A percentile compares a stretch with the other conserved stretches of the same genome.
These are phyloP conservation scores for Alopecurus myosuroides DNA, from an alignment of 176 grass and related monocot genomes.

Conservation along the genomic window DNA sequence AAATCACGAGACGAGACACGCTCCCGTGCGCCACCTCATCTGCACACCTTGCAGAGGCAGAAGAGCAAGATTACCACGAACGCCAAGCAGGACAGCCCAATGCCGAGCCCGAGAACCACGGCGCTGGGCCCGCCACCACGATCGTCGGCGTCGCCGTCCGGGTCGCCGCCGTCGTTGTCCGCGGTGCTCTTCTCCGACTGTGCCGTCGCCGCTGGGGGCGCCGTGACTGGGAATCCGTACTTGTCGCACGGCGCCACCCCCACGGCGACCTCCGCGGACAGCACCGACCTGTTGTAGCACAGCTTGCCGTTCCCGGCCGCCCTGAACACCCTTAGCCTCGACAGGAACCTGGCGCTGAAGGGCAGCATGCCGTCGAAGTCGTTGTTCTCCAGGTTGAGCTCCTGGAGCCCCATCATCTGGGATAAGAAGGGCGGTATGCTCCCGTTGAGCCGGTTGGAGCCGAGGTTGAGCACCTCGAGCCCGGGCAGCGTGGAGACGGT, in stretches of 20 bases:
- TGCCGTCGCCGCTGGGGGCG: conserved; percentile 43
- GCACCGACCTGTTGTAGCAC: conserved; percentile 78
- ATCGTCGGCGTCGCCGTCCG: conserved; percentile 12
- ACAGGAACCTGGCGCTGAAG: conserved; percentile 68
- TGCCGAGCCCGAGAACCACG: conserved; percentile 84
- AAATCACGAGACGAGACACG: neutral
- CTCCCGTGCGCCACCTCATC: conserved; percentile 38
- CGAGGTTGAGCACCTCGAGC: conserved; percentile 72
- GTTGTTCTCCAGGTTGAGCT: conserved; percentile 82
- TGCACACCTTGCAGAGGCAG: conserved; percentile 90
- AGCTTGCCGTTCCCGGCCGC: conserved; percentile 74
- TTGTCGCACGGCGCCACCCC: conserved; percentile 85
- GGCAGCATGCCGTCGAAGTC: conserved; percentile 86
- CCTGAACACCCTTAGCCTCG: conserved; percentile 57
- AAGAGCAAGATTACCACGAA: conserved; percentile 81
- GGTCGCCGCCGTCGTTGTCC: conserved; percentile 38
- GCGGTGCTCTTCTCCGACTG: conserved; percentile 56
- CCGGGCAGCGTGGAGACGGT: conserved; percentile 67
- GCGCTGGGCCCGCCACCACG: conserved; percentile 59
- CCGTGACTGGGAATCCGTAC: conserved; percentile 69
- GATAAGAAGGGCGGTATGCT: conserved; percentile 67
- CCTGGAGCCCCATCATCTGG: conserved; percentile 50
- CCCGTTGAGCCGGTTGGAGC: conserved; percentile 85
- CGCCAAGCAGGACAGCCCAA: conserved; percentile 79
- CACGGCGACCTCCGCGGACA: conserved; percentile 61